phyloP scores from a whole-genome alignment of 495 filamentous ascomycete genomes.

The Penicillium waksmanii region DNA sequence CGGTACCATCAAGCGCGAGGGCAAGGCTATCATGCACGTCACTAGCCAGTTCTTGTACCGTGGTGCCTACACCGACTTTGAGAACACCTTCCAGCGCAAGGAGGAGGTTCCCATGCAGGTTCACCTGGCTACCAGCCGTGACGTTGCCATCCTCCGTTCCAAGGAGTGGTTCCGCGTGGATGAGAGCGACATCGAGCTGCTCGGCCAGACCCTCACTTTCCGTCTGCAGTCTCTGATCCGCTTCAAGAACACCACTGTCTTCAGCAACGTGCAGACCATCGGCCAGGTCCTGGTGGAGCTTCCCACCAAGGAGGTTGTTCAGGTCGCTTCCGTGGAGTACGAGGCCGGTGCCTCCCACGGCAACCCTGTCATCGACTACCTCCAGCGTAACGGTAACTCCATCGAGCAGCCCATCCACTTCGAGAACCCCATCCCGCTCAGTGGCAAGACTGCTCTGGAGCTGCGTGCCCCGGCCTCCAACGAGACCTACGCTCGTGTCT shows the following conservation, averaged over 20 bases:
- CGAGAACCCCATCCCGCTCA: slow-evolving; percentile 94
- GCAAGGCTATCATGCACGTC: slow-evolving; percentile 94
- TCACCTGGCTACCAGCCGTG: slow-evolving; percentile 80
- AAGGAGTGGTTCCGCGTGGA: slow-evolving; percentile 97
- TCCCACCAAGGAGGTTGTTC: slow-evolving; percentile 96
- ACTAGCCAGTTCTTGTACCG: slow-evolving; percentile 98
- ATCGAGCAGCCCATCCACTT: slow-evolving; percentile 98
- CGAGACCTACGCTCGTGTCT: slow-evolving; percentile 96
- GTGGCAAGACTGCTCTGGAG: slow-evolving; percentile 83
- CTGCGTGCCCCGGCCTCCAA: slow-evolving; percentile 94
- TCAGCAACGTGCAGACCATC: slow-evolving; percentile 88
- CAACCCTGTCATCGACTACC: slow-evolving; percentile 96
- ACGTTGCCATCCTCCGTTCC: slow-evolving; percentile 89
- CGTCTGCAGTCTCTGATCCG: slow-evolving; percentile 85
- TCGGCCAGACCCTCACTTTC: slow-evolving; percentile 95
- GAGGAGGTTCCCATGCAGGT: slow-evolving; percentile 94
- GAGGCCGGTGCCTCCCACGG: slow-evolving; percentile 87
- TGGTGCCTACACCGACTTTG: slow-evolving; percentile 86
- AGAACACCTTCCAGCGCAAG: slow-evolving; percentile 98
- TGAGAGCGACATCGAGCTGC: slow-evolving; percentile 77
- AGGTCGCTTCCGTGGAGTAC: slow-evolving; percentile 94
- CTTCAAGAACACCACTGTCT: slow-evolving; percentile 94
- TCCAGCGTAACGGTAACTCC: slow-evolving; percentile 85
- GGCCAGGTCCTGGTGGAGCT: slow-evolving; percentile 93
- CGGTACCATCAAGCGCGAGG: slow-evolving; percentile 88